Conservation (phyloP, 2,329 filamentous ascomycete species). For the Colletotrichum cordylinicola region DNA sequence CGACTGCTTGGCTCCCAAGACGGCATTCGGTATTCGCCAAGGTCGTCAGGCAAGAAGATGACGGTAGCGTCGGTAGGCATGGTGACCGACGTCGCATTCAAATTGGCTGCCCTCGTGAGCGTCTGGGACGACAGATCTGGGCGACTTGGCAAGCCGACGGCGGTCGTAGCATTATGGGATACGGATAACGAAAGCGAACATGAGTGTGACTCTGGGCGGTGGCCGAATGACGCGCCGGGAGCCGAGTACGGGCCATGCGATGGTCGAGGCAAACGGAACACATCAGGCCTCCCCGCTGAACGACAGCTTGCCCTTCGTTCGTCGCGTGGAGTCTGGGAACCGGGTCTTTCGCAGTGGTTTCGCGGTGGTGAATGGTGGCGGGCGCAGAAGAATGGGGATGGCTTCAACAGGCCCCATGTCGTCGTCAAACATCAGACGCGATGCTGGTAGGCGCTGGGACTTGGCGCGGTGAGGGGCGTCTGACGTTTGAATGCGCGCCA, state of each 20-base stretch:
- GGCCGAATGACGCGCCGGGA: neutral
- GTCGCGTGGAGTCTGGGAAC: neutral
- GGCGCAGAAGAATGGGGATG: neutral
- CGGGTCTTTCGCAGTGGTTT: neutral
- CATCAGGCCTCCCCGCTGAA: neutral
- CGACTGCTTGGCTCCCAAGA: conserved; percentile 8
- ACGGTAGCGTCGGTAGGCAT: neutral
- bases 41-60: neutral
- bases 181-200: neutral
- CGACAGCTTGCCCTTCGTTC: neutral
- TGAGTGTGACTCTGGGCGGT: neutral
- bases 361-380: neutral
- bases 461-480: conserved; percentile 8
- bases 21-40: conserved; percentile 11
- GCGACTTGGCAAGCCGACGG: conserved; percentile 7
- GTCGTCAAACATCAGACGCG: conserved; percentile 4
- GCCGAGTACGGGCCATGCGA: neutral
- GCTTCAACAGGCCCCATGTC: neutral
- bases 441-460: neutral
- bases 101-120: neutral
- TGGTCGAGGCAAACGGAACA: neutral
- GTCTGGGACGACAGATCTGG: conserved; percentile 1
- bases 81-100: conserved; percentile 1
- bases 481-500: conserved; percentile 7
- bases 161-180: neutral